phyloP scores from a whole-genome alignment of 768 basidiomycete species.

The Clathrus columnatus region DNA sequence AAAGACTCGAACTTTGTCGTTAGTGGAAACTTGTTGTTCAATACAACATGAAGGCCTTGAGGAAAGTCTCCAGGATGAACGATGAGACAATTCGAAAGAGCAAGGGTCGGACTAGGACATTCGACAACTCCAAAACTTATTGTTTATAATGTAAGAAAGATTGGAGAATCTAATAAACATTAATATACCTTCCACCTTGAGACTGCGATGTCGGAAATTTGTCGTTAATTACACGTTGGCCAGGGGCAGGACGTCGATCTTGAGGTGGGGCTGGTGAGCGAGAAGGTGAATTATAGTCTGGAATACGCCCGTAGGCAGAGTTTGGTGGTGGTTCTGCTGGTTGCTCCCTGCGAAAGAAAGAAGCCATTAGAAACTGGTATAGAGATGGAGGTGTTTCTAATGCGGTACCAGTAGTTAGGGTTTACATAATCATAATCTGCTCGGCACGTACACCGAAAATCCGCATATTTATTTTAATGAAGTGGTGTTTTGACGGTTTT shows the following conservation, averaged over 20 bases:
- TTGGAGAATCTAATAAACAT: no score
- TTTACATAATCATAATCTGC: no score
- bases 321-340: neutral
- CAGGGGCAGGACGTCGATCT: neutral
- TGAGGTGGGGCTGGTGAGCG: neutral
- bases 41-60: conserved; percentile 61
- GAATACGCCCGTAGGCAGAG: neutral
- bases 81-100: conserved; percentile 73
- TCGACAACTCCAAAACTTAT: conserved; percentile 47
- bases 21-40: conserved; percentile 63
- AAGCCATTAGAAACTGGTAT: neutral
- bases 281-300: neutral
- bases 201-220: neutral
- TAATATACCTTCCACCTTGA: neutral
- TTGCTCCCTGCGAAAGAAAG: conserved; percentile 4
- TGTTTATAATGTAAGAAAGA: neutral
- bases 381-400: no score
- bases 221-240: neutral
- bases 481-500: no score
- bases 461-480: no score
- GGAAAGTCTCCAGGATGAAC: conserved; percentile 72
- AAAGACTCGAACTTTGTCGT: conserved; percentile 51
- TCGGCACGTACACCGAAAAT: no score
- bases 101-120: conserved; percentile 58
- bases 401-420: no score